Evolutionary conservation across 2,329 filamentous ascomycete genomes (phyloP), one percentile per base, ranked within the genome.

Genomic region (Penicillium occitanis): DNA sequence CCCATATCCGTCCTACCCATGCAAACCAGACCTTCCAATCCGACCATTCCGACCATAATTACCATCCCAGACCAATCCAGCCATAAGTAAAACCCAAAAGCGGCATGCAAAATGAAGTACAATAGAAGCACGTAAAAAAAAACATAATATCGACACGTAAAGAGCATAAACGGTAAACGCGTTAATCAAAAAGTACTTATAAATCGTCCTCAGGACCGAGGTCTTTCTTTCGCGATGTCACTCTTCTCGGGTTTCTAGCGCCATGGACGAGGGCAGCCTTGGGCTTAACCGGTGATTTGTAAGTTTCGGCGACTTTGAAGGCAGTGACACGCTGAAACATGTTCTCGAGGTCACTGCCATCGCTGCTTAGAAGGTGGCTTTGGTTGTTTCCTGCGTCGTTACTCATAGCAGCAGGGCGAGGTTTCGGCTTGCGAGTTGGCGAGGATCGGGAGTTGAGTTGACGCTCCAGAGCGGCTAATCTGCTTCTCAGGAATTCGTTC

Each of bases 401-500:
- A 30, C 33, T 46, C 5, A 60, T 62, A 5, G 57, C 30, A 25
- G 66, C 33, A 60, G 69, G 35, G 22, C 73, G 48, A 57, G 73
- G 66, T 58, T 73, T 74, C n/a, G 77, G 72, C 69, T 79, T 80
- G 77, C 87, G 90, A 3, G 82, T 86, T 0, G 90, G 90, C 64
- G 88, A 92, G 63, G 88, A 91, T 63, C 87, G 84, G 14, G 81
- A 82, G 0, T 81, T 81, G 5, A 92, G 73, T 76, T 93, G 90
- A 42, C 90, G 85, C 73, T 88, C 88, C 28, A 93, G 76, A 2
- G 87, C 80, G 1, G 83, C 83, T 22, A 92, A 82, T 71, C 90
- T 90, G 28, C 85, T 84, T 14, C 88, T 84, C 44, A 94, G 81
- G 2, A 86, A 82, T 67, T 91, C 88, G 64, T 93, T 92, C 73